Evolutionary conservation across 208 protist species (phyloP).

Genomic region (Phytomonas francai): DNA sequence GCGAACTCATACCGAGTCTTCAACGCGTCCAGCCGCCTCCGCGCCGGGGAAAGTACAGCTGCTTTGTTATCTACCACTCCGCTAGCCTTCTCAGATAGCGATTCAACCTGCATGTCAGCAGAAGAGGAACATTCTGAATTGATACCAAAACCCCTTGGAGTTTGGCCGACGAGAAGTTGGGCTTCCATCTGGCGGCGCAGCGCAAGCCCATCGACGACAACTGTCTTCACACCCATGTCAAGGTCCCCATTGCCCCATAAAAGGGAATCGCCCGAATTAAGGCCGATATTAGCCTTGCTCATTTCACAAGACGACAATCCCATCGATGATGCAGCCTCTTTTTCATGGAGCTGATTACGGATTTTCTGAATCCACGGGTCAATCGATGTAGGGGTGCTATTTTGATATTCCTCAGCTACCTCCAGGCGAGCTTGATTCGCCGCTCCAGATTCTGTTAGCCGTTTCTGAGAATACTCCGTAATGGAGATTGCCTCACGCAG

Average conservation of each 20-base stretch:
- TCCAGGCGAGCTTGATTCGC: background rate
- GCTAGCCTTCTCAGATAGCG: background rate
- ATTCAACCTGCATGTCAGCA: background rate
- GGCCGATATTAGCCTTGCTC: background rate
- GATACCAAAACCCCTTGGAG: slow-evolving; percentile 4
- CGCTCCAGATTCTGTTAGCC: slow-evolving; percentile 4
- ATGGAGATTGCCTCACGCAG: slow-evolving; percentile 63
- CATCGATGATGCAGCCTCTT: background rate
- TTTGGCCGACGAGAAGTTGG: slow-evolving; percentile 30
- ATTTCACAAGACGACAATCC: background rate
- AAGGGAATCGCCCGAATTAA: background rate
- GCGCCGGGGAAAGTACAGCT: slow-evolving; percentile 17
- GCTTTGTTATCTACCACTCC: background rate
- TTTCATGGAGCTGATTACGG: background rate
- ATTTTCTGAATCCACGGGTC: background rate
- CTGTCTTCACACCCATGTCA: slow-evolving; percentile 4
- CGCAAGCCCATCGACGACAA: slow-evolving; percentile 41
- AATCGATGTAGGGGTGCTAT: background rate
- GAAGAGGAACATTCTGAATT: slow-evolving; percentile 2
- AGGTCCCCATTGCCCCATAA: background rate
- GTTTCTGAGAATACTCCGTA: slow-evolving; percentile 57
- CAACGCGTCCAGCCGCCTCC: slow-evolving; percentile 52
- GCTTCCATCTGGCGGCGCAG: slow-evolving; percentile 51
- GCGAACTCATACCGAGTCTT: slow-evolving; percentile 70
- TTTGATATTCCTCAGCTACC: background rate